Base-by-base conservation (phyloP, 1,139 yeast genomes). In the Magnusiomyces magnusii region DNA sequence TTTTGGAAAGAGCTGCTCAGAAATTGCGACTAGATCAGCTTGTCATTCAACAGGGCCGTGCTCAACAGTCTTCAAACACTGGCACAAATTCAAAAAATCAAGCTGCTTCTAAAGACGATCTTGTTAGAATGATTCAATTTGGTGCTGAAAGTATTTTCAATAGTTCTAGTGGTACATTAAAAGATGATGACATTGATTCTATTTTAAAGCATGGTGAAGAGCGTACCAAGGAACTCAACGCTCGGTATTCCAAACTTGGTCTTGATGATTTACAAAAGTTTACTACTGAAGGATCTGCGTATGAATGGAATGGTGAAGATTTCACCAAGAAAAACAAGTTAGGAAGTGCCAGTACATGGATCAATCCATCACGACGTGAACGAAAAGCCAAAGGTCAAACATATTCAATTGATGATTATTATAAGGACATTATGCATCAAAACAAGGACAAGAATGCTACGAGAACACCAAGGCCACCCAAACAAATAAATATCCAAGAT, bases 261-360 rank as follows among this genome's bases (percentile, higher is more conserved):
- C 77, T 93, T 34, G 98, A 93, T 69, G 99, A 93, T 70, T 76
- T 93, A 61, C 97, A 92, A 69, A 89, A 88, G 69, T 91, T 93
- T 69, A 83, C 93, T 0, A 84, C 91, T 9, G 97, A 90, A 67
- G 67, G 71, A 3, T 89, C 96, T 1, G 93, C 97, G 0, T 93
- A 92, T 72, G 97, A 92, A 71, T 93, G 99, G 99, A 91, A 93
- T 69, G 99, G 99, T 27, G 86, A 89, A 68, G 91, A 92, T 69
- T 93, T 91, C 71, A 88, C 95, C 53, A 88, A 89, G 77, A 77
- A 47, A 78, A 81, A 60, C 57, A 68, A 64, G 24, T 27, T 59
- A 23, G 51, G 59, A 23, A 27, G 54, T 58, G 57, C 56, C 23
- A 56, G 53, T 56, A 58, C 57, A 47, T 91, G 96, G 96, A 86